Evolutionary conservation across 2,329 filamentous ascomycete species (phyloP), one percentile per base, ranked within the genome.

Genomic region (Boeremia exigua): DNA sequence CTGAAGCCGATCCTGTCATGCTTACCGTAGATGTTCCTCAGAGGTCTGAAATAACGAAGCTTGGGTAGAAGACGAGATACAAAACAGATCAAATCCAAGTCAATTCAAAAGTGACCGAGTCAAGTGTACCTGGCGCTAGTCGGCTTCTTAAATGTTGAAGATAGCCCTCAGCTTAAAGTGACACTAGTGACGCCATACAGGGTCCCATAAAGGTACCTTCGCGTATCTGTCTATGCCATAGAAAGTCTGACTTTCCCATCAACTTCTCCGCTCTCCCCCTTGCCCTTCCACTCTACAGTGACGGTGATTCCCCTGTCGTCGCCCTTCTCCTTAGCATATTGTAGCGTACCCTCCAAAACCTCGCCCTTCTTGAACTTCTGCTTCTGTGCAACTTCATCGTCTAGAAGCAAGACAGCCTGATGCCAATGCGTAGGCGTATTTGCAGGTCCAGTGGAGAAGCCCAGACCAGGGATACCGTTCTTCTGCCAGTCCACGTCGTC

Each of bases 381-480:
- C 34, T 74, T 69, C 27, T 79, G 67, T 11, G 79, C 71, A 50
- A 84, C 79, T 36, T 84, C 81, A 30, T 82, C 81, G 52, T 91
- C 86, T 58, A 89, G 83, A 48, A 96, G 78, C 58, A 94, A 80
- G 23, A 96, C 79, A 1, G 88, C 90, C 72, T 96, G 92, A 75
- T 89, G 90, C 94, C 94, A 98, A 76, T 98, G 94, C 7, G 94
- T 98, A 59, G 88, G 84, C 49, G 84, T 86, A 15, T 86, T 86
- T 62, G 83, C 81, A 0, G 93, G 93, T 0, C 92, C 91, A 1
- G 93, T 98, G 7, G 92, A 96, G 74, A 97, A 96, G 0, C 90
- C 89, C n/a, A 92, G 85, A 61, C 88, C 81, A 32, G 75, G 84
- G 29, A 80, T 78, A 68, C 68, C 81, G 79, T 67, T 64, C 60